Base-by-base conservation (phyloP, 805 yeast genomes). In the Myxozyma melibiosi region DNA sequence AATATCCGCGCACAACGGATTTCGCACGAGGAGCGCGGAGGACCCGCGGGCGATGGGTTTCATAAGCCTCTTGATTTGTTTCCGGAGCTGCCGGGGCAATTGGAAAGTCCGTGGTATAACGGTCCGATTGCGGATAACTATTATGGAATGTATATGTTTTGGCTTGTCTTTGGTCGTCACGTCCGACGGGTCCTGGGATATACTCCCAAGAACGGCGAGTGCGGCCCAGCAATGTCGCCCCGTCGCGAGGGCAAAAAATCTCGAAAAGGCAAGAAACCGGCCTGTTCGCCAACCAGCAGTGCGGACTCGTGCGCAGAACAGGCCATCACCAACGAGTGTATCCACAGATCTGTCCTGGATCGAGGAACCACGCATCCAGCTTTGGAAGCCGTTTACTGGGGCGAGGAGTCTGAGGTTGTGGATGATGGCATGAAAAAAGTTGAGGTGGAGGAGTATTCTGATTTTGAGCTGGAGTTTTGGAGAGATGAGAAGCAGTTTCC, bases 101-200 rank as follows among this genome's bases (percentile, higher is more conserved):
- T 9, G 8, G 22, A 43, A 25, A 22, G 39, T 5, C 48, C 58
- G 3, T 57, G 33, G 34, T 57, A 52, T 34, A 49, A 41, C n/a
- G 61, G 61, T 18, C 61, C 61, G n/a, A 35, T 57, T 16, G 8
- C 24, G 3, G 16, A 53, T 53, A 48, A 38, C 27, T 56, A 20
- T 37, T 25, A 22, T 24, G 61, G 61, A 14, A 25, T 34, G 5
- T 46, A 48, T 14, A 18, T 28, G 16, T 22, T 50, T 8, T 55
- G 34, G 48, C n/a, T 20, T 14, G 3, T 51, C 2, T 20, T 45
- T 4, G 52, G 54, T 3, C 25, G n/a, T 5, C 20, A 30, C 16
- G 16, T 16, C 2, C 34, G 59, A 16, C 25, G 6, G 2, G 51
- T 37, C 2, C 4, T 14, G 14, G 40, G 40, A 8, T 53, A 53